Evolutionary conservation across 2,329 filamentous ascomycete species (phyloP).

Genomic region (Escovopsis sp.): DNA sequence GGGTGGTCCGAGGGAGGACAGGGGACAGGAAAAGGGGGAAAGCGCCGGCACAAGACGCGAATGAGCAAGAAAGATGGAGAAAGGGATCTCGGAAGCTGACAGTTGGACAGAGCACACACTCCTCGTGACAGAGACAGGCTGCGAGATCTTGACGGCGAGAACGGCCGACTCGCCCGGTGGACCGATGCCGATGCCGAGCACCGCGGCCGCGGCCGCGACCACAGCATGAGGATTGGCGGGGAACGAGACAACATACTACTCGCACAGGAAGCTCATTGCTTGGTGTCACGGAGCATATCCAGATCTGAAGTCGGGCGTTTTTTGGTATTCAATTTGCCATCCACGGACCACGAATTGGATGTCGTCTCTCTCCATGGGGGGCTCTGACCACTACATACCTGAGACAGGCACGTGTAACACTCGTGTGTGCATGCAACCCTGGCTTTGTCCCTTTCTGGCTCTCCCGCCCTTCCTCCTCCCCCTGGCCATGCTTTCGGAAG

Average conservation of each 20-base stretch:
- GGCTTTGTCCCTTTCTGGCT: no score
- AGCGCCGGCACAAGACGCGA: neutral
- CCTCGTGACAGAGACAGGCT: constrained; percentile 67
- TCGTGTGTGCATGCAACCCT: no score
- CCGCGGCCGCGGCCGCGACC: constrained; percentile 6
- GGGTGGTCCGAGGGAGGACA: no score
- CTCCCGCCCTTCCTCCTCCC: no score
- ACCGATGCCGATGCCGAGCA: constrained; percentile 41
- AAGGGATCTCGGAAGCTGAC: constrained; percentile 9
- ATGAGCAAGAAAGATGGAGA: no score
- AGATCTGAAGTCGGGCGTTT: neutral
- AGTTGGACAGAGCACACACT: constrained; percentile 54
- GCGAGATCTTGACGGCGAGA: constrained; percentile 67
- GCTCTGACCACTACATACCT: no score
- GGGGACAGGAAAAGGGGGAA: no score
- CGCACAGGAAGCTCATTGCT: neutral
- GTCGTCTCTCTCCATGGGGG: no score
- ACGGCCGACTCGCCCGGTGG: constrained; percentile 61
- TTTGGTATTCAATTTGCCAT: no score
- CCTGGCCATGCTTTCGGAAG: no score
- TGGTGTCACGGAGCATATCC: neutral
- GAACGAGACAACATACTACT: neutral
- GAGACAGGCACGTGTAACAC: no score
- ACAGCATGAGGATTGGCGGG: neutral
- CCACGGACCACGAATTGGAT: no score